These are phyloP conservation scores for Orbilia brochopaga DNA, from an alignment of 2,329 filamentous ascomycete species.

Conservation along the genomic window DNA sequence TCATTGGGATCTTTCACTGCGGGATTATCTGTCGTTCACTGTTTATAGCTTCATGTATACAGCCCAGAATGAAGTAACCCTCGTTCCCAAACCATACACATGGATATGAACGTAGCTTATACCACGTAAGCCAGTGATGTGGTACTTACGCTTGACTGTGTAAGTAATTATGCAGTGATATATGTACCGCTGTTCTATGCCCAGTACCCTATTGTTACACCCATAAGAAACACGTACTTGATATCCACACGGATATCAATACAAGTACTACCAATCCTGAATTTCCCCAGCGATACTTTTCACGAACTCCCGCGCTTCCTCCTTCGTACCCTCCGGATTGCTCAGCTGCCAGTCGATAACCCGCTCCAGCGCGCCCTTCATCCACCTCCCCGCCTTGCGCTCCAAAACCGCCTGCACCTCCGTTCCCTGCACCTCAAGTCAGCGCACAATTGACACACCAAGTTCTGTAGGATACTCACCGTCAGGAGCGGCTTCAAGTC, in stretches of 20 bases:
- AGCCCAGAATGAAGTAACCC: too few species aligned
- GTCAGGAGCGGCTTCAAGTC: conserved; percentile 57
- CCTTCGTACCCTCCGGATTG: conserved; percentile 71
- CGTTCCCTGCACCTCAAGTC: conserved; percentile 71
- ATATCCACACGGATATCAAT: background rate
- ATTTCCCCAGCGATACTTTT: conserved; percentile 6
- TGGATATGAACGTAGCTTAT: too few species aligned
- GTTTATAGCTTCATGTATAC: too few species aligned
- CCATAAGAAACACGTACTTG: too few species aligned
- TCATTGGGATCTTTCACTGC: too few species aligned
- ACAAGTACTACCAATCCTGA: background rate
- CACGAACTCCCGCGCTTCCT: conserved; percentile 55
- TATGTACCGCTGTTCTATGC: too few species aligned
- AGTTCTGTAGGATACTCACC: conserved; percentile 18
- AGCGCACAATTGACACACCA: conserved; percentile 61
- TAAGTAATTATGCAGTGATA: too few species aligned
- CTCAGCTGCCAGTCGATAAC: conserved; percentile 88
- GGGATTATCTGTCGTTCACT: too few species aligned
- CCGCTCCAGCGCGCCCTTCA: conserved; percentile 76
- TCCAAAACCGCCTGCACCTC: conserved; percentile 72
- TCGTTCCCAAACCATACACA: too few species aligned
- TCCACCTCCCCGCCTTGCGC: conserved; percentile 80
- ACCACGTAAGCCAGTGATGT: too few species aligned
- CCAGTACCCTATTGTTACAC: too few species aligned
- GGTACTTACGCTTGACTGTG: too few species aligned